A percentile compares a stretch with the other conserved stretches of the same genome.
These are phyloP conservation scores for Rhodotorula babjevae DNA, from an alignment of 768 basidiomycete species.

Conservation along the genomic window DNA sequence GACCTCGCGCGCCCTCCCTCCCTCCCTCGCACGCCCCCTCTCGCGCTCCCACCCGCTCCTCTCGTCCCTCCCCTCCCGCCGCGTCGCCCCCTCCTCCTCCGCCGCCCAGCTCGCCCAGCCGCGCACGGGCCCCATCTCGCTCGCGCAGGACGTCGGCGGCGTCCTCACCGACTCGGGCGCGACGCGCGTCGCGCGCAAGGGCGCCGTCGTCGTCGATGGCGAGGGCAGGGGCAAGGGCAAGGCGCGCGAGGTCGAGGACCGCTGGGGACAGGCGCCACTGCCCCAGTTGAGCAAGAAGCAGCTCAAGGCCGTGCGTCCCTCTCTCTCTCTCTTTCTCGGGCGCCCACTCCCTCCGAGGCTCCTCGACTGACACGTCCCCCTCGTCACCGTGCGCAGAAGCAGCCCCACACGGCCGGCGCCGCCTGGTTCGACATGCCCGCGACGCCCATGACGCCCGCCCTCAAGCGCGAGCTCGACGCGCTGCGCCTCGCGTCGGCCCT, in stretches of 20 bases:
- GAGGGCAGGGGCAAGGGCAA: too few relatives aligned
- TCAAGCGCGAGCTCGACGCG: slow-evolving; percentile 81
- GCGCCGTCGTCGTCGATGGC: background rate
- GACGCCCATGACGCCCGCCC: slow-evolving; percentile 61
- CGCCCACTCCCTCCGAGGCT: background rate
- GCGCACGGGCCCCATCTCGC: slow-evolving; percentile 51
- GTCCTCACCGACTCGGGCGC: background rate
- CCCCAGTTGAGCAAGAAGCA: slow-evolving; percentile 60
- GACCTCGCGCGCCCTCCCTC: slow-evolving; percentile 15
- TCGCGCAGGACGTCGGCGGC: slow-evolving; percentile 52
- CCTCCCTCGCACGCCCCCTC: slow-evolving; percentile 23
- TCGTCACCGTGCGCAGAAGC: slow-evolving; percentile 53
- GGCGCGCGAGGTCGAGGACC: slow-evolving; percentile 46
- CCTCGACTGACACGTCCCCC: background rate
- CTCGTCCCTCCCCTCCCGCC: background rate
- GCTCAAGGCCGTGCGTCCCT: slow-evolving; percentile 59
- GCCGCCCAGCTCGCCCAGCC: slow-evolving; percentile 47
- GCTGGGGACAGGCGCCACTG: slow-evolving; percentile 56
- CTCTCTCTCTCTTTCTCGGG: background rate
- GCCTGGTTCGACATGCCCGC: slow-evolving; percentile 88
- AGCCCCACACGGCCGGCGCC: slow-evolving; percentile 67
- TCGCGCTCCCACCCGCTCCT: background rate
- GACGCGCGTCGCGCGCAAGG: too few relatives aligned
- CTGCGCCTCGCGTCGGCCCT: slow-evolving; percentile 78
- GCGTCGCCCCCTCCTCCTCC: slow-evolving; percentile 51